These are phyloP conservation scores for Chalara sp. DNA, from an alignment of 2,329 filamentous ascomycete species.

Conservation along the genomic window DNA sequence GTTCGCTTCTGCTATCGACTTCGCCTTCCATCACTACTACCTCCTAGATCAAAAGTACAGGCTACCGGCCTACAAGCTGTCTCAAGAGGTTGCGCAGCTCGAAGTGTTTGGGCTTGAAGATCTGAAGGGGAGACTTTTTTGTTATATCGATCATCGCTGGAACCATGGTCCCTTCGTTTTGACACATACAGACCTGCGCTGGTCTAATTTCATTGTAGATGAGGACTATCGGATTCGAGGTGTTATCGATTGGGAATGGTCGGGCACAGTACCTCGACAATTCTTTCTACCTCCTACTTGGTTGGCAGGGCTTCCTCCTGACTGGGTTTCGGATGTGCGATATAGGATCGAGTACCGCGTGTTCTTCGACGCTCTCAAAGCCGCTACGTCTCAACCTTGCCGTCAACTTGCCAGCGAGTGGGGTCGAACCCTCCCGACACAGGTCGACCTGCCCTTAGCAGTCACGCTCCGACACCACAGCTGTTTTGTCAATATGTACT, in stretches of 20 bases:
- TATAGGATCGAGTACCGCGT: too few species aligned
- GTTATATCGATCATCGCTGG: background rate
- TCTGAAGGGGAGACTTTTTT: slow-evolving; percentile 1
- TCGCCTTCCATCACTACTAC: slow-evolving; percentile 2
- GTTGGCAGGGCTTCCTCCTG: too few species aligned
- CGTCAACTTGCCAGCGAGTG: too few species aligned
- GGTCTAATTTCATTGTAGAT: slow-evolving; percentile 2
- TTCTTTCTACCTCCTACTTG: too few species aligned
- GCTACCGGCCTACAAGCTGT: background rate
- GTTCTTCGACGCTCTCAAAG: too few species aligned
- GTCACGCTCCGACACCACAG: slow-evolving; percentile 2
- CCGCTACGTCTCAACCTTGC: too few species aligned
- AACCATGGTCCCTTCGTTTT: slow-evolving; percentile 2
- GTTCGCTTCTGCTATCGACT: slow-evolving; percentile 3
- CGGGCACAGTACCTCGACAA: background rate
- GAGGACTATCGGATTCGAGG: slow-evolving; percentile 1
- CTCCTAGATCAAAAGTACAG: slow-evolving; percentile 1
- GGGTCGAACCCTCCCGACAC: slow-evolving; percentile 2
- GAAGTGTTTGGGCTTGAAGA: slow-evolving; percentile 3
- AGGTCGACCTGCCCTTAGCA: background rate
- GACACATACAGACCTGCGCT: too few species aligned
- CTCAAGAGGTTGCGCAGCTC: slow-evolving; percentile 1
- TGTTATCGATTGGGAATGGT: slow-evolving; percentile 3
- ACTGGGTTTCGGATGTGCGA: too few species aligned
- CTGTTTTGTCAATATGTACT: slow-evolving; percentile 7